phyloP scores from a whole-genome alignment of 140 eudicot genomes.

The Erigeron philadelphicus region DNA sequence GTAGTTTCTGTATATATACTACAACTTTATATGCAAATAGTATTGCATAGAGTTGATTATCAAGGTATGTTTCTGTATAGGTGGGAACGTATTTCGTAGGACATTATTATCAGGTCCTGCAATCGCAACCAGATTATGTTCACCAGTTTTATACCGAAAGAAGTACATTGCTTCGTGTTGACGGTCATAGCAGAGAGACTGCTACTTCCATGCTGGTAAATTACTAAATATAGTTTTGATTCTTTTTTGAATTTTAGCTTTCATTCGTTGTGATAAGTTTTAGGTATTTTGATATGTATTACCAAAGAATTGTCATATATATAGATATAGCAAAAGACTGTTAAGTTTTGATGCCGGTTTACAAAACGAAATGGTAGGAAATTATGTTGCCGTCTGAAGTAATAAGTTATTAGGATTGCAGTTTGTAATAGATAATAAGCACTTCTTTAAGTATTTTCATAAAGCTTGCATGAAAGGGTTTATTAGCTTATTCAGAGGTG shows the following conservation, averaged over 20 bases:
- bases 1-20: not conserved
- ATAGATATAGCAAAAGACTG: no score
- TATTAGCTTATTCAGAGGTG: no score
- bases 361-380: no score
- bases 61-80: constrained; percentile 33
- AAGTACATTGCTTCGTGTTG: constrained; percentile 90
- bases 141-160: constrained; percentile 78
- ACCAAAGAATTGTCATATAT: not conserved
- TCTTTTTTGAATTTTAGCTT: not conserved
- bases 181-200: constrained; percentile 61
- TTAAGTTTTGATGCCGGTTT: no score
- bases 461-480: no score
- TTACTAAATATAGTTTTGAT: not conserved
- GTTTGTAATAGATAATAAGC: no score
- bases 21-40: not conserved
- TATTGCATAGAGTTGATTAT: constrained; percentile 5
- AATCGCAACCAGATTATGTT: constrained; percentile 62
- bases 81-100: constrained; percentile 84
- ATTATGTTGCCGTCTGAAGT: no score
- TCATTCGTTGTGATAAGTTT: not conserved
- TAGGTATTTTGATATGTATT: not conserved
- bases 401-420: no score
- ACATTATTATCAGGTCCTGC: constrained; percentile 75
- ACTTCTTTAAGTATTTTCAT: no score
- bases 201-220: constrained; percentile 81